Evolutionary conservation across 441 rosid genomes (phyloP), one percentile per base, ranked within the genome.

Genomic region (Isatis lusitanica): DNA sequence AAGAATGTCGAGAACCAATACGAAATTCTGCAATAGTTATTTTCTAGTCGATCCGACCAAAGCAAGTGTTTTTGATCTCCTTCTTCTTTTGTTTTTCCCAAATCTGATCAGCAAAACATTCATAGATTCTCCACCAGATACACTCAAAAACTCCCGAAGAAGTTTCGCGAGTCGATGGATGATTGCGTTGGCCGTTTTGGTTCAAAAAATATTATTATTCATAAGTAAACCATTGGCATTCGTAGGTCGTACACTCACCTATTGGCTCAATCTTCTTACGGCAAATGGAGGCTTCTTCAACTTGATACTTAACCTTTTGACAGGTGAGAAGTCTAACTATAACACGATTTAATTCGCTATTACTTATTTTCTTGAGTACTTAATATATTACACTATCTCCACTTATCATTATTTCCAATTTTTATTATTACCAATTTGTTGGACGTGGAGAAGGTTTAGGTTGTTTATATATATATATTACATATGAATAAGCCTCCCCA

Each of bases 51-150:
- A 70, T 70, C 76, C 72, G 16, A 58, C 52, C 48, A 83, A 86
- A 62, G 91, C 91, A 50, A 79, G 84, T n/a, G 31, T 87, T 7
- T 10, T 74, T 7, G 91, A 85, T 77, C 86, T 89, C 5, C 28
- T 87, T 62, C 68, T 48, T 10, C 66, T 89, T 52, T 68, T 89
- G 38, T 78, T 82, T 33, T 74, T 75, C 8, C 66, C 78, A 4
- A 74, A 77, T 62, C 52, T 83, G 12, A 61, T 48, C 18, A 73
- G 74, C 2, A 74, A 80, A 56, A 80, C 74, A 35, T 83, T 87
- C 51, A 81, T 89, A 12, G 88, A 87, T 7, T 76, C 86, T 71
- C 58, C 85, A 5, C 67, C 70, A 38, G 71, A 15, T 3, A 83
- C 62, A 1, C 85, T 78, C 9, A 84, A 82, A 50, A 76, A 70